Evolutionary conservation across 257 asterid species (phyloP), one percentile per base, ranked within the genome.

Genomic region (Solanum corneliomulleri): DNA sequence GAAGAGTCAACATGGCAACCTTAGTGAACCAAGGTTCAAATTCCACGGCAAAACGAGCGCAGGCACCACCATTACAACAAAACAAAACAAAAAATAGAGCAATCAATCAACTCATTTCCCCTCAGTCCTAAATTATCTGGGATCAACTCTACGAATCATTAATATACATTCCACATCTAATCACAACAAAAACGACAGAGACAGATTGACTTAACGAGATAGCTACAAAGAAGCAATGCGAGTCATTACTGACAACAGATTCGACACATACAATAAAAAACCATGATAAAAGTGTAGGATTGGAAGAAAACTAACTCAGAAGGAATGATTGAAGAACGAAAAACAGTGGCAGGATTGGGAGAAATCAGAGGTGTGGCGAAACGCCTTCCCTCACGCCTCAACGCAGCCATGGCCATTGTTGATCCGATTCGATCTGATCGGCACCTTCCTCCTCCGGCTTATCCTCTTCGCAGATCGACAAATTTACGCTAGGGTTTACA

Each of bases 311-410:
- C 89, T 76, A 91, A 96, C 99, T 94, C 93, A 12, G 95, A 89
- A 16, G 95, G 86, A 49, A 89, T 90, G 35, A 93, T 70, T 33
- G 98, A 92, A 56, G 98, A 93, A 86, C 98, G 95, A 77, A 94
- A 16, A 42, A 90, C 89, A 83, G 85, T 93, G 91, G 88, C 45
- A 29, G 96, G 91, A 77, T 90, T 93, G 33, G 95, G 93, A 21
- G 97, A 88, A 86, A 94, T 90, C 76, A 94, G 82, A 70, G 97
- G 97, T 87, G 93, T 89, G 82, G 97, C 96, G 87, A 95, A 91
- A 83, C 99, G 96, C 94, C 95, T 92, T 42, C 99, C 99, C 89
- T 95, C 99, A 71, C 99, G 95, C 87, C 98, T 93, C 91, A 96
- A 85, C 37, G 94, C 95, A 88, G 96, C 94, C 99, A 96, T 95